phyloP scores from a whole-genome alignment of 2,329 filamentous ascomycete genomes.

The Penicillium oxalicum region DNA sequence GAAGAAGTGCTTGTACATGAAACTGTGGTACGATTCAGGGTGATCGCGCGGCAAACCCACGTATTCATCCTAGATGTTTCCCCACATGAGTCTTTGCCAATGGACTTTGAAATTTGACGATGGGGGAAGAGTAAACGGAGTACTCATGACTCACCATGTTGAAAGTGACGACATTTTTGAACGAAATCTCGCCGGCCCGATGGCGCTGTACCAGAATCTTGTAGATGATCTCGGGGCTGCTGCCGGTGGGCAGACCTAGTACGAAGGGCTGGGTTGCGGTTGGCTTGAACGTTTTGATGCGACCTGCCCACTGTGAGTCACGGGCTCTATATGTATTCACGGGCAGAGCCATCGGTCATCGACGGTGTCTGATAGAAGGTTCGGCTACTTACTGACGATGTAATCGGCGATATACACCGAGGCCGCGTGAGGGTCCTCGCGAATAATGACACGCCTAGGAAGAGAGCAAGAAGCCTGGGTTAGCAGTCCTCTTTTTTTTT shows the following conservation, averaged over 20 bases:
- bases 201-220: conserved; percentile 58
- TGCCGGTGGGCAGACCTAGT: conserved; percentile 76
- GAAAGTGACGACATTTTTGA: conserved; percentile 84
- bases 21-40: conserved; percentile 80
- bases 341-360: too few relatives aligned
- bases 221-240: conserved; percentile 73
- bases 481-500: conserved; percentile 3
- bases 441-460: conserved; percentile 74
- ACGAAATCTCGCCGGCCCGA: conserved; percentile 59
- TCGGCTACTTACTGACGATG: conserved; percentile 56
- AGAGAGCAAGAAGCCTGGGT: conserved; percentile 1
- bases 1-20: conserved; percentile 93
- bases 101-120: too few relatives aligned
- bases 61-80: conserved; percentile 65
- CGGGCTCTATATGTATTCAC: too few relatives aligned
- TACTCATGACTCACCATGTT: conserved; percentile 61
- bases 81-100: neutral
- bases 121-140: too few relatives aligned
- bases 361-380: too few relatives aligned
- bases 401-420: conserved; percentile 76
- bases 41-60: conserved; percentile 77
- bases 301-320: conserved; percentile 44
- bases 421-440: conserved; percentile 62
- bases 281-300: conserved; percentile 71
- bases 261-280: conserved; percentile 70